Evolutionary conservation across 495 filamentous ascomycete genomes (phyloP).

Genomic region (Sporormia fimetaria): DNA sequence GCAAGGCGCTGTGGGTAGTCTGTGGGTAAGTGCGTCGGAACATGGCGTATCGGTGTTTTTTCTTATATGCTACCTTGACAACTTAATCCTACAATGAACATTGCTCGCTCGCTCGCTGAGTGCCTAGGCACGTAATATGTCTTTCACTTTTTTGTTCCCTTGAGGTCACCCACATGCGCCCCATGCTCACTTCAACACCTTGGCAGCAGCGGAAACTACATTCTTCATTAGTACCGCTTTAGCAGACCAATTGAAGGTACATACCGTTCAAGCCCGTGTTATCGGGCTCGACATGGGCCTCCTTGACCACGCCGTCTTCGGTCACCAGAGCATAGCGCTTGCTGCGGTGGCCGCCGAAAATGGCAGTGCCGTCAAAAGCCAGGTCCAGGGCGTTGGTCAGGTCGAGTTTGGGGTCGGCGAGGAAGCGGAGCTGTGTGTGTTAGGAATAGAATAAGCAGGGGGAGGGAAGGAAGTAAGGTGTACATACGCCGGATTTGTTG

Average conservation of each 20-base stretch:
- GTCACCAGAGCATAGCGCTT: slow-evolving; percentile 72
- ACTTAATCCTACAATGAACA: too few relatives aligned
- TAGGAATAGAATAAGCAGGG: not conserved
- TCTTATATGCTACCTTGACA: too few relatives aligned
- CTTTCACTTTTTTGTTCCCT: too few relatives aligned
- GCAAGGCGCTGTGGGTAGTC: too few relatives aligned
- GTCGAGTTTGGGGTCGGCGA: slow-evolving; percentile 72
- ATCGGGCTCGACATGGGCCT: slow-evolving; percentile 65
- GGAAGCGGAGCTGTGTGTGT: slow-evolving; percentile 58
- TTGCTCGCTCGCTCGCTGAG: too few relatives aligned
- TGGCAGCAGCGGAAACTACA: slow-evolving; percentile 16
- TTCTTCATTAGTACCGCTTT: not conserved
- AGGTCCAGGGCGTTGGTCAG: slow-evolving; percentile 83
- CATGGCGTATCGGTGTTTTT: too few relatives aligned
- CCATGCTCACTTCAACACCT: slow-evolving; percentile 14
- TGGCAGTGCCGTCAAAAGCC: slow-evolving; percentile 64
- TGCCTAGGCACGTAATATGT: too few relatives aligned
- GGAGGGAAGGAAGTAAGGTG: not conserved
- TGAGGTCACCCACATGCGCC: too few relatives aligned
- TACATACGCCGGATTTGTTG: slow-evolving; percentile 60
- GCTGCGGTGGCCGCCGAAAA: slow-evolving; percentile 76
- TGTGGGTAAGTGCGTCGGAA: too few relatives aligned
- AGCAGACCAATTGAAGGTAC: not conserved
- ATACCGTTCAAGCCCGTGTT: slow-evolving; percentile 78
- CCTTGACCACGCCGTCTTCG: slow-evolving; percentile 35